These are phyloP conservation scores for Tubosaeta sp. DNA, from an alignment of 768 basidiomycete genomes.

Conservation along the genomic window DNA sequence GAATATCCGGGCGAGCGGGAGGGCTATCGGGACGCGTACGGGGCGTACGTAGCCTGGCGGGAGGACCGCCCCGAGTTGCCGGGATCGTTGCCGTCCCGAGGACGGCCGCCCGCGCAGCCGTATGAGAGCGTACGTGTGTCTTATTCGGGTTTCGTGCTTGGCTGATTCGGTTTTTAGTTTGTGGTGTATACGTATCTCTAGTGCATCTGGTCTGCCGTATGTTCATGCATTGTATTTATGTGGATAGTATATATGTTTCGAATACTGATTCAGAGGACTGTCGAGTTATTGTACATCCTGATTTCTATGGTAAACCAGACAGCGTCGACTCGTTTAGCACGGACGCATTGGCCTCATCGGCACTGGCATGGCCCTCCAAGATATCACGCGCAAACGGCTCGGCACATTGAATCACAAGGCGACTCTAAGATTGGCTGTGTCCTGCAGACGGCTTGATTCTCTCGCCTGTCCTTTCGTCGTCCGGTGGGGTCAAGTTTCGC, in stretches of 20 bases:
- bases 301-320: too few relatives aligned
- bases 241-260: constrained; percentile 11
- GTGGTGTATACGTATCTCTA: constrained; percentile 35
- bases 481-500: too few relatives aligned
- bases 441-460: too few relatives aligned
- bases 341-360: too few relatives aligned
- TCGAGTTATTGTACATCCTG: too few relatives aligned
- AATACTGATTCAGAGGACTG: too few relatives aligned
- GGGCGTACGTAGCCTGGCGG: constrained; percentile 39
- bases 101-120: constrained; percentile 48
- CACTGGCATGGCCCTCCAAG: too few relatives aligned
- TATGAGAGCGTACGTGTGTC: constrained; percentile 47
- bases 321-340: too few relatives aligned
- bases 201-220: not conserved
- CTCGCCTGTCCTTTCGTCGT: too few relatives aligned
- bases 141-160: not conserved
- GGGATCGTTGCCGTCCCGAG: constrained; percentile 56
- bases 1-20: constrained; percentile 53
- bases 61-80: constrained; percentile 52
- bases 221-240: constrained; percentile 17
- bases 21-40: constrained; percentile 55
- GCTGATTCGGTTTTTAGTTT: constrained; percentile 29
- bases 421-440: too few relatives aligned
- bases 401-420: too few relatives aligned
- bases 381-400: too few relatives aligned